Evolutionary conservation across 768 basidiomycete genomes (phyloP).

Genomic region (Hypholoma fasciculare): DNA sequence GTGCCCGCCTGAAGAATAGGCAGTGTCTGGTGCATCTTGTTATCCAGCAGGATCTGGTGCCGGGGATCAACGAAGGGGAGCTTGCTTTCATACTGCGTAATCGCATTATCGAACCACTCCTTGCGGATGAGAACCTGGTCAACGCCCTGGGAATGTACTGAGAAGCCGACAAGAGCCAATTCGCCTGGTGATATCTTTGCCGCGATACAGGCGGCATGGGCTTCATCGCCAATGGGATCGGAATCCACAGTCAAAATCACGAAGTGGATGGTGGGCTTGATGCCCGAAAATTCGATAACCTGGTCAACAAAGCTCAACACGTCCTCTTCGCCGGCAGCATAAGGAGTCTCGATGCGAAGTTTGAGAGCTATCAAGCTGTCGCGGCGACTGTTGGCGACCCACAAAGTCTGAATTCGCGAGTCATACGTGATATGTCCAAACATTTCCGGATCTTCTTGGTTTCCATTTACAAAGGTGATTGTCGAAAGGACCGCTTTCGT

Average conservation of each 20-base stretch:
- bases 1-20: constrained; percentile 22
- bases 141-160: constrained; percentile 87
- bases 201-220: constrained; percentile 80
- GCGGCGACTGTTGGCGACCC: constrained; percentile 84
- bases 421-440: constrained; percentile 89
- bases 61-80: constrained; percentile 50
- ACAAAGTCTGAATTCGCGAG: constrained; percentile 80
- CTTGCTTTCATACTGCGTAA: constrained; percentile 55
- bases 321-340: constrained; percentile 59
- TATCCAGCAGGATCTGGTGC: constrained; percentile 16
- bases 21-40: constrained; percentile 23
- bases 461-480: constrained; percentile 73
- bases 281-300: constrained; percentile 78
- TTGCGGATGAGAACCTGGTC: constrained; percentile 85
- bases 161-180: constrained; percentile 81
- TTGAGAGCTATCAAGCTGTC: constrained; percentile 84
- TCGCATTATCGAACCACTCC: constrained; percentile 81
- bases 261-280: constrained; percentile 86
- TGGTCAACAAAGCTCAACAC: constrained; percentile 75
- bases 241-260: constrained; percentile 85
- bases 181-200: constrained; percentile 78
- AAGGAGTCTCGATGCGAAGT: constrained; percentile 65
- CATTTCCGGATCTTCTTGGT: constrained; percentile 78
- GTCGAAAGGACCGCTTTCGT: constrained; percentile 75
- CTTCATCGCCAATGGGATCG: constrained; percentile 80